These are phyloP conservation scores for Flaveria ramosissima DNA, from an alignment of 129 eudicot species.

Conservation along the genomic window DNA sequence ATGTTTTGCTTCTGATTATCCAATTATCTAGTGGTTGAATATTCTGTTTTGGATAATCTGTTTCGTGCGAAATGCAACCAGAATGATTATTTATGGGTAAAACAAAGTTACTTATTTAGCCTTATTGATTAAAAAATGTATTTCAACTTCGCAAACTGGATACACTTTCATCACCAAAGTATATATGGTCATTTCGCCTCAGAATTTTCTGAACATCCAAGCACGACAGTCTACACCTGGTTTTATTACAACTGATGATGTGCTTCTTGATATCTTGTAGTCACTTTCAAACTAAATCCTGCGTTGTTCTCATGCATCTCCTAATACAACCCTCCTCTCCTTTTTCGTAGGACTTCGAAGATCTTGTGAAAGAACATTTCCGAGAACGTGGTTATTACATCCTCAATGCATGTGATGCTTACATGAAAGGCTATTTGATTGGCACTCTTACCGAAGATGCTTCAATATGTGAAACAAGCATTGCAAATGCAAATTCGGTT, in stretches of 20 bases:
- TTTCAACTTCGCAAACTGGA: no score
- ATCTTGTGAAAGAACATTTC: constrained; percentile 72
- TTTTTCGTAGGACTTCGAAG: constrained; percentile 73
- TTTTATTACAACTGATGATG: not conserved
- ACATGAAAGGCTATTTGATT: constrained; percentile 86
- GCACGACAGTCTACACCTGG: not conserved
- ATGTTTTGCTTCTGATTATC: no score
- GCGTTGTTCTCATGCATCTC: not conserved
- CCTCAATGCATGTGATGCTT: constrained; percentile 96
- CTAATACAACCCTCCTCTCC: not conserved
- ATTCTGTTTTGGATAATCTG: no score
- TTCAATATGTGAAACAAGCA: constrained; percentile 50
- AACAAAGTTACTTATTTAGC: no score
- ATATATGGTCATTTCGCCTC: no score
- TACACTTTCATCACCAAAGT: no score
- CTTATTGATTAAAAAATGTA: no score
- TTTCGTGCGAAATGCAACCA: no score
- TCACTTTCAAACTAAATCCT: not conserved
- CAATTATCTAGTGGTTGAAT: no score
- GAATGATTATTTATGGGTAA: no score
- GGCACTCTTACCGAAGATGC: constrained; percentile 90
- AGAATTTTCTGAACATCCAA: not conserved
- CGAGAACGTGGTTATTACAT: constrained; percentile 75
- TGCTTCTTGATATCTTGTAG: not conserved
- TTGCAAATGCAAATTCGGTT: constrained; percentile 78